A percentile compares a stretch with the other conserved stretches of the same genome.
phyloP scores from a whole-genome alignment of 2,329 filamentous ascomycete genomes.

The Aspergillaceae sp. region DNA sequence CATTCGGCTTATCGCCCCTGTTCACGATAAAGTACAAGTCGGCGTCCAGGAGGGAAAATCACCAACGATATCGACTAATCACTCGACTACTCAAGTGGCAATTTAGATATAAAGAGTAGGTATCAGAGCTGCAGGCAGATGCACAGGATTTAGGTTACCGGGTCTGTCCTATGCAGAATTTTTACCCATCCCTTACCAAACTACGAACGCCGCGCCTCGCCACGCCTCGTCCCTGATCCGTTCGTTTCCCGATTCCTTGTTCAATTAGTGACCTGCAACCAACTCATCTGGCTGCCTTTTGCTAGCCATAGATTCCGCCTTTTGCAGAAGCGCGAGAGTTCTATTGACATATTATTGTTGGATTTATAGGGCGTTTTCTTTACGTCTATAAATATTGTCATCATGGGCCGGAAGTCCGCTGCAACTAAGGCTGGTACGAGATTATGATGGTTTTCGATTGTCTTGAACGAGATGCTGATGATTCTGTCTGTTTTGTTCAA shows the following conservation, averaged over 20 bases:
- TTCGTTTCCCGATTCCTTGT: not conserved
- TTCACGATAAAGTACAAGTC: not conserved
- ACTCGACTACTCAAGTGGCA: not conserved
- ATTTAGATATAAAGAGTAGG: not conserved
- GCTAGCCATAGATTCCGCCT: not conserved
- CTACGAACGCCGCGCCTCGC: too few species aligned
- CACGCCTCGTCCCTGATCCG: not conserved
- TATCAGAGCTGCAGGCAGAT: too few species aligned
- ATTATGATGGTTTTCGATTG: not conserved
- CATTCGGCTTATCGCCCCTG: conserved; percentile 7
- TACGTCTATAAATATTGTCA: not conserved
- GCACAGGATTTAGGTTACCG: not conserved
- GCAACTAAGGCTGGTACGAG: not conserved
- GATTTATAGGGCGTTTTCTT: not conserved
- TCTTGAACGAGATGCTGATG: not conserved
- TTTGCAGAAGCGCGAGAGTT: too few species aligned
- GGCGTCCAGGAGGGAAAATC: too few species aligned
- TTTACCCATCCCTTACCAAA: conserved; percentile 1
- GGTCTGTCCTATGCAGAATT: conserved; percentile 1
- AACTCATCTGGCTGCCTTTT: not conserved
- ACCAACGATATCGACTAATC: too few species aligned
- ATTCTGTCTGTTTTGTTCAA: too few species aligned
- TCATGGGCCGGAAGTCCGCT: not conserved
- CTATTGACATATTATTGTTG: not conserved
- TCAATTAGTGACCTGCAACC: not conserved